A percentile compares a stretch with the other conserved stretches of the same genome.
Conservation (phyloP, 257 asterid species). For the Rhazya stricta region DNA sequence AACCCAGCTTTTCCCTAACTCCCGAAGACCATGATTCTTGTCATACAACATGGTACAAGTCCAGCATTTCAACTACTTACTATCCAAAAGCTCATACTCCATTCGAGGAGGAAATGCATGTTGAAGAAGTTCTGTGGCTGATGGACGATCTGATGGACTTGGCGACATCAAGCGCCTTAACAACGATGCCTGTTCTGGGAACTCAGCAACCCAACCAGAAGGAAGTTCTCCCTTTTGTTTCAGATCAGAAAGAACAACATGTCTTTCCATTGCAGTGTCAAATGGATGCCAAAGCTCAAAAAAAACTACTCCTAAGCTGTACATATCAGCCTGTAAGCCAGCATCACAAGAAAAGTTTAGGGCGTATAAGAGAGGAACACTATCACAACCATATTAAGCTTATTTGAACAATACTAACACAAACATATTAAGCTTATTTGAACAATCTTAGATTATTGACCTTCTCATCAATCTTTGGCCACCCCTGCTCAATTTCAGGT, state of each 20-base stretch:
- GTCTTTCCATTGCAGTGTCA: slow-evolving; percentile 96
- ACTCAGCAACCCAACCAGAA: slow-evolving; percentile 67
- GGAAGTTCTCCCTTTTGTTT: slow-evolving; percentile 88
- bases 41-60: neutral
- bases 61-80: slow-evolving; percentile 43
- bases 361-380: slow-evolving; percentile 13
- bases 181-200: slow-evolving; percentile 82
- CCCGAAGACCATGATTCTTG: neutral
- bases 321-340: slow-evolving; percentile 78
- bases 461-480: slow-evolving; percentile 99
- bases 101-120: slow-evolving; percentile 87
- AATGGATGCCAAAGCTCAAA: slow-evolving; percentile 98
- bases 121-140: slow-evolving; percentile 88
- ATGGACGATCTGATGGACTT: slow-evolving; percentile 92
- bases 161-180: slow-evolving; percentile 63
- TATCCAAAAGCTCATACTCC: slow-evolving; percentile 81
- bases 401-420: slow-evolving; percentile 2
- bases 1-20: neutral
- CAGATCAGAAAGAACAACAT: slow-evolving; percentile 73
- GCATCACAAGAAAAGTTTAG: slow-evolving; percentile 23
- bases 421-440: slow-evolving; percentile 12
- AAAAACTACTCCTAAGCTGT: slow-evolving; percentile 86
- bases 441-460: slow-evolving; percentile 25
- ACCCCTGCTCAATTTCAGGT: slow-evolving; percentile 92
- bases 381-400: slow-evolving; percentile 8